Evolutionary conservation across 129 eudicot species (phyloP).

Genomic region (Centrapalus pauciflorus): DNA sequence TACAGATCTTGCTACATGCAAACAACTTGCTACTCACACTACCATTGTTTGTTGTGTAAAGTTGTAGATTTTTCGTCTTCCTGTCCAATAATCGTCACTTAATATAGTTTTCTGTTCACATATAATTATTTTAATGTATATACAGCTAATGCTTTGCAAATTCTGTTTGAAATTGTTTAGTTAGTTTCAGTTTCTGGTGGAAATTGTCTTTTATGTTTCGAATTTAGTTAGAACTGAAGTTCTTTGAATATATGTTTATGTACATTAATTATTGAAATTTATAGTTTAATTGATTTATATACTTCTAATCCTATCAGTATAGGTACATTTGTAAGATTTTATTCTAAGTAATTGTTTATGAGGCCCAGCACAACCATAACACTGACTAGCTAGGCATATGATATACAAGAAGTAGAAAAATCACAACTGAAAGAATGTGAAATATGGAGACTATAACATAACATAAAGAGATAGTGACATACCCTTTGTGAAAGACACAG

Average conservation of each 20-base stretch:
- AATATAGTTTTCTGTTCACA: not conserved
- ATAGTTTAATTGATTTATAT: no score
- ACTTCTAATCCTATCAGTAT: no score
- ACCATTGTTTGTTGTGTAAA: not conserved
- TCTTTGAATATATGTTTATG: no score
- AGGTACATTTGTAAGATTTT: no score
- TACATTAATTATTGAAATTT: no score
- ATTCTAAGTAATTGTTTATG: not conserved
- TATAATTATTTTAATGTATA: not conserved
- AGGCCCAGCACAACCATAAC: not conserved
- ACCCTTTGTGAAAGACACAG: constrained; percentile 50
- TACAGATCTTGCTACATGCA: not conserved
- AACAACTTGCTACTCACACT: not conserved
- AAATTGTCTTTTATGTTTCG: no score
- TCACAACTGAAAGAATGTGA: not conserved
- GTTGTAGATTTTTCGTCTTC: not conserved
- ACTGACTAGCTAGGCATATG: not conserved
- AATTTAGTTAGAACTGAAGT: no score
- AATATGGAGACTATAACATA: not conserved
- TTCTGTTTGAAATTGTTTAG: not conserved
- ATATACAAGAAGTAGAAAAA: not conserved
- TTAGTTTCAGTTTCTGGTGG: no score
- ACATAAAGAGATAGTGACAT: not conserved
- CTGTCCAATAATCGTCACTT: not conserved
- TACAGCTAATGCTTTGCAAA: not conserved